Evolutionary conservation across 108 stramenopile genomes (phyloP), one percentile per base, ranked within the genome.

Genomic region (Hondaea fermentalgiana): DNA sequence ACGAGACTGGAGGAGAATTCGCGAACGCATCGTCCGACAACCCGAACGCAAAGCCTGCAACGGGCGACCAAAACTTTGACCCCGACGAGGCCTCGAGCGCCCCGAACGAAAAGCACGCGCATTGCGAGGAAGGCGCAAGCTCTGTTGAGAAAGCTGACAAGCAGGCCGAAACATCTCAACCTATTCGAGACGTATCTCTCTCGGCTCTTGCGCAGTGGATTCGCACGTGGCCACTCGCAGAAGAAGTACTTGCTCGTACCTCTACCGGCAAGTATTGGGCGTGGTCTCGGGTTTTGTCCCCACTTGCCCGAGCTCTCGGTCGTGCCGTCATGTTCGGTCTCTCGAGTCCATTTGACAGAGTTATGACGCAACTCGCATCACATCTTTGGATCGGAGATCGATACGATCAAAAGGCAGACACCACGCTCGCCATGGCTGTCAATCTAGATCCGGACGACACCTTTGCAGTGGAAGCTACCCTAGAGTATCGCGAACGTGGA

Each of bases 331-430:
- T 23, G 19, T n/a, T n/a, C 21, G n/a, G 19, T 59, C 21, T 59
- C 19, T 23, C 59, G 1, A n/a, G 21, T 59, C n/a, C n/a, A 59
- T 23, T 59, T 2, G 59, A 19, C 19, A 23, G n/a, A n/a, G 14
- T 69, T 17, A 28, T 69, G 25, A 12, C 35, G 42, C 14, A 12
- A 8, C 10, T 42, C 0, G 64, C 64, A 17, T 42, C 25, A 6
- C 64, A 69, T 8, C 76, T 83, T 35, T 83, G 76, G 76, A 83
- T 83, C 76, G 76, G 76, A 17, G 76, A 83, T 12, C 76, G 23
- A 17, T 47, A 83, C 45, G 51, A 53, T 12, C 45, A 83, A 17
- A 17, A 35, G 10, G 51, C 76, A 6, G 49, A 53, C 12, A 53
- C 49, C 25, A 6, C 10, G 10, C 76, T 83, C 28, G 12, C n/a